Conservation (phyloP, 805 yeast species). For the Zygoascus bituminiphila region DNA sequence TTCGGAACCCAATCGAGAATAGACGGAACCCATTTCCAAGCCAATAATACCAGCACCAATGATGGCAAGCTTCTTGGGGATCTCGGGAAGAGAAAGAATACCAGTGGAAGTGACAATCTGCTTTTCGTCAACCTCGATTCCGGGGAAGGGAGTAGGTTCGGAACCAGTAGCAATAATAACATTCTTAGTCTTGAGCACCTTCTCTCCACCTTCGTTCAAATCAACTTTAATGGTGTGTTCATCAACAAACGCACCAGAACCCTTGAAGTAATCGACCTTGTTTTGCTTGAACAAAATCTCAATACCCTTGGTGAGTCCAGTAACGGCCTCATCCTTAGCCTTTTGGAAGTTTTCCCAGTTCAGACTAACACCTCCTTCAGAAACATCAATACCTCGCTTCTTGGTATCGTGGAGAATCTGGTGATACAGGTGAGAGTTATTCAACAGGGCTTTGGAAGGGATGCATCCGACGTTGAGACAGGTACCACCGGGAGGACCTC, state of each 20-base stretch:
- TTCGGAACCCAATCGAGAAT: slow-evolving; percentile 89
- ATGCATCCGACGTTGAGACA: slow-evolving; percentile 98
- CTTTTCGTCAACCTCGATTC: slow-evolving; percentile 92
- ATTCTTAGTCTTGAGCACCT: slow-evolving; percentile 72
- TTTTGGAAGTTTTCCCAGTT: slow-evolving; percentile 76
- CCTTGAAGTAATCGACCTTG: slow-evolving; percentile 90
- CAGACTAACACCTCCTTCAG: slow-evolving; percentile 47
- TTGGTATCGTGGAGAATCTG: slow-evolving; percentile 77
- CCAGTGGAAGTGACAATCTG: slow-evolving; percentile 97
- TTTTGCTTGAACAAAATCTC: slow-evolving; percentile 94
- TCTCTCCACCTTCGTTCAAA: slow-evolving; percentile 80
- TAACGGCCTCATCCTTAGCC: slow-evolving; percentile 87
- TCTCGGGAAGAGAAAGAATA: slow-evolving; percentile 69
- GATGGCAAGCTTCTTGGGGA: slow-evolving; percentile 85
- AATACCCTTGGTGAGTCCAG: slow-evolving; percentile 85
- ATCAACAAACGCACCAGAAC: slow-evolving; percentile 78
- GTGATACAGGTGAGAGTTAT: slow-evolving; percentile 91
- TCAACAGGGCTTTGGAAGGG: slow-evolving; percentile 91
- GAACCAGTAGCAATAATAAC: slow-evolving; percentile 97
- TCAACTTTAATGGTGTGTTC: slow-evolving; percentile 71
- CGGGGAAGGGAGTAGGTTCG: slow-evolving; percentile 98
- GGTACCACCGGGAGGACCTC: slow-evolving; percentile 96
- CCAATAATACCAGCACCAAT: slow-evolving; percentile 99
- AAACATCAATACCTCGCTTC: slow-evolving; percentile 82
- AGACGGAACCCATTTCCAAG: slow-evolving; percentile 98